These are phyloP conservation scores for Byssoonygena ceratinophila DNA, from an alignment of 2,329 filamentous ascomycete genomes.

Conservation along the genomic window DNA sequence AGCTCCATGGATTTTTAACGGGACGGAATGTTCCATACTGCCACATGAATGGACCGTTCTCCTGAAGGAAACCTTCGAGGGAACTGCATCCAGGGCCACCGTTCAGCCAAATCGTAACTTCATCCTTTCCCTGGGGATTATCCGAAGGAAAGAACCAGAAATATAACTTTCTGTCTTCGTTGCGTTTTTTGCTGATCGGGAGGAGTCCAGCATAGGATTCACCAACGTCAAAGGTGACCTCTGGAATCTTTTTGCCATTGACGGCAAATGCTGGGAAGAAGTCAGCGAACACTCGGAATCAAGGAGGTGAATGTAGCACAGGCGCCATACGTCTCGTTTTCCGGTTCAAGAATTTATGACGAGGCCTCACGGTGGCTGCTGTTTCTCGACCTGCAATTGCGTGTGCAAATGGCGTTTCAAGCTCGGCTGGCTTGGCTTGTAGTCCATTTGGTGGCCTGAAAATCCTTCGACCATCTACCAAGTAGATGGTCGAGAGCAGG, in stretches of 20 bases:
- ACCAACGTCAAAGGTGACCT: conserved; percentile 57
- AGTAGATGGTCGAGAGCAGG: conserved; percentile 6
- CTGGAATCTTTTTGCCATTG: conserved; percentile 54
- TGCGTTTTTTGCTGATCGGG: conserved; percentile 42
- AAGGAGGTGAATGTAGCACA: background rate
- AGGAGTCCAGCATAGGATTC: conserved; percentile 43
- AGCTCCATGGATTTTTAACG: conserved; percentile 57
- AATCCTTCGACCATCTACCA: conserved; percentile 3
- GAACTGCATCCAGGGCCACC: conserved; percentile 49
- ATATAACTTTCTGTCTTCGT: conserved; percentile 39
- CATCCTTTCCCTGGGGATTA: conserved; percentile 36
- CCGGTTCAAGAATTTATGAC: conserved; percentile 5
- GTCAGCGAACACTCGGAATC: background rate
- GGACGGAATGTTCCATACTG: conserved; percentile 56
- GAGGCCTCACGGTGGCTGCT: background rate
- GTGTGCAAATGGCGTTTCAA: background rate
- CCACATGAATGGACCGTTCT: conserved; percentile 66
- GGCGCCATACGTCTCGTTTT: conserved; percentile 12
- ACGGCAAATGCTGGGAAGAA: conserved; percentile 48
- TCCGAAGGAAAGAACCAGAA: conserved; percentile 44
- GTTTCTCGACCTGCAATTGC: background rate
- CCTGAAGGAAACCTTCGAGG: conserved; percentile 59
- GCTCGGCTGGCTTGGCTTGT: background rate
- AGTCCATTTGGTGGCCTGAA: background rate
- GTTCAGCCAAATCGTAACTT: conserved; percentile 40